Evolutionary conservation across 2,329 filamentous ascomycete genomes (phyloP).

Genomic region (Triangularia verruculosa): DNA sequence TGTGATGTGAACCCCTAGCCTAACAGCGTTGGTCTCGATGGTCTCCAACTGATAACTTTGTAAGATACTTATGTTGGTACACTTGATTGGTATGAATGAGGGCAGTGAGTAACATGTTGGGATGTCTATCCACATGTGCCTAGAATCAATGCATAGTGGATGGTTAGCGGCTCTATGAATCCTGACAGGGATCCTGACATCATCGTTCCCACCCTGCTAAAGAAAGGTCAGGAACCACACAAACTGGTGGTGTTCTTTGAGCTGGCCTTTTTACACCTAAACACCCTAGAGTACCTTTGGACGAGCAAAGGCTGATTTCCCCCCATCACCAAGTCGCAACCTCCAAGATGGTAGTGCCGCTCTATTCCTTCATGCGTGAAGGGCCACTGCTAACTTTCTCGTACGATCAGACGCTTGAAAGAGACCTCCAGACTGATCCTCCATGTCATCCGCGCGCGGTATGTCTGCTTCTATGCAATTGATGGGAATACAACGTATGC

Average conservation of each 20-base stretch:
- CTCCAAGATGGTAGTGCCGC: not conserved
- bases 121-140: not conserved
- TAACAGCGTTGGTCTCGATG: too few species aligned
- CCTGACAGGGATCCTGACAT: constrained; percentile 17
- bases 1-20: too few species aligned
- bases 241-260: not conserved
- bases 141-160: not conserved
- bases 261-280: not conserved
- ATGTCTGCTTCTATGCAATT: constrained; percentile 37
- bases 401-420: constrained; percentile 50
- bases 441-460: constrained; percentile 85
- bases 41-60: too few species aligned
- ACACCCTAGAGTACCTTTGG: not conserved
- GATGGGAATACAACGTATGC: not conserved
- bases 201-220: constrained; percentile 6
- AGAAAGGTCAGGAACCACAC: not conserved
- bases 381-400: constrained; percentile 5
- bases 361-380: not conserved
- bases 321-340: not conserved
- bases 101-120: not conserved
- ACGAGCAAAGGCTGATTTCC: not conserved
- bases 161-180: not conserved
- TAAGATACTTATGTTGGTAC: too few species aligned
- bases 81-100: not conserved
- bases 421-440: constrained; percentile 70